A percentile compares a stretch with the other conserved stretches of the same genome.
These are phyloP conservation scores for Tetrahymena borealis DNA, from an alignment of 73 alveolate genomes.

Conservation along the genomic window DNA sequence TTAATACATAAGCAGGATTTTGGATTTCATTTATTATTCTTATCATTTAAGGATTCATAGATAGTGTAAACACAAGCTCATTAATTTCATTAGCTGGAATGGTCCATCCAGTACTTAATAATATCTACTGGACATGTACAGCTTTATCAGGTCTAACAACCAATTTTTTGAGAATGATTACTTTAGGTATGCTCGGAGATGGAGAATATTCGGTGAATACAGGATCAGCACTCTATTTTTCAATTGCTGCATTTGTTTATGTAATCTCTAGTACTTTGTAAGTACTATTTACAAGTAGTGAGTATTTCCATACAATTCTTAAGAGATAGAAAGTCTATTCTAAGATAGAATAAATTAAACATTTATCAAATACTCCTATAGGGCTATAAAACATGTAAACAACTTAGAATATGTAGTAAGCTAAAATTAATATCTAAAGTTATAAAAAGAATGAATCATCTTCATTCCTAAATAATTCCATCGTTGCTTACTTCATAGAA, in stretches of 20 bases:
- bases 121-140: not conserved
- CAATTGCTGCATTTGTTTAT: not conserved
- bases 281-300: not conserved
- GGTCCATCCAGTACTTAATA: not conserved
- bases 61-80: not conserved
- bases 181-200: not conserved
- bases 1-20: not conserved
- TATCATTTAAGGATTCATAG: not conserved
- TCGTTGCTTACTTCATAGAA: not conserved
- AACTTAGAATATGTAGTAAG: not conserved
- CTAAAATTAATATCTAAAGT: not conserved
- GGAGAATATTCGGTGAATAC: not conserved
- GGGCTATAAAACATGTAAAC: not conserved
- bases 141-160: not conserved
- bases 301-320: not conserved
- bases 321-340: not conserved
- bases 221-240: not conserved
- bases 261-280: not conserved
- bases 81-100: not conserved
- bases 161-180: not conserved
- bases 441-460: too few species aligned
- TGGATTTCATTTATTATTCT: not conserved
- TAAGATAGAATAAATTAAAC: not conserved
- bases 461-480: not conserved
- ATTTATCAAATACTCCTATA: not conserved